Base-by-base conservation (phyloP, 1,284 basidiomycete genomes). In the Gomphus bonarii region DNA sequence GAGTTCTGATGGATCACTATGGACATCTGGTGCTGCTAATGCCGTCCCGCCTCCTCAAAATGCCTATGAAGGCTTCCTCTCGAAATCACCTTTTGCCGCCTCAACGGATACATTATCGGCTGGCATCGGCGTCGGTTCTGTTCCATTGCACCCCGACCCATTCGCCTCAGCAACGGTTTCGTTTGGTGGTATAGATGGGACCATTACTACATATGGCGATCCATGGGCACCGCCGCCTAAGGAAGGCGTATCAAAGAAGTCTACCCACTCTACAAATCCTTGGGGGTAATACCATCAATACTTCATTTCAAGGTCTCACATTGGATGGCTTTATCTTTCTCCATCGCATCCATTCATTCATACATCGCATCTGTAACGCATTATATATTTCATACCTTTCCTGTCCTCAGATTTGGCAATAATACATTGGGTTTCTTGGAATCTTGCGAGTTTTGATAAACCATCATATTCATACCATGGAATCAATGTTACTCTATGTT, bases 141-240 rank as follows among this genome's bases (percentile, higher is more conserved):
- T 38, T 7, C 22, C 18, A 20, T 18, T 33, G 6, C 52, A 44
- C 18, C 25, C 25, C 10, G 16, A 50, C 30, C 22, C 50, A 6
- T 36, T 33, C 55, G 14, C 55, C 22, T 14, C 50, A 10, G 3
- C 55, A 18, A 25, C 5, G 14, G 25, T 43, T 48, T 46, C 57
- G n/a, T 58, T 58, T 47, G 49, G 49, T 25, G 20, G 42, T 22
- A 40, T 36, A 46, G 49, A 46, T 35, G 50, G 43, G 12, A 36
- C 57, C 11, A 30, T 52, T 18, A 35, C 57, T 18, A 35, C 57
- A 25, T 36, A 35, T 18, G 30, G 38, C 1, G 57, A 58, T 31
- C 50, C 57, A 8, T 58, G 57, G 57, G 50, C 57, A 22, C 33
- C 57, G 10, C n/a, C 57, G 16, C 28, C 38, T 18, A 22, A 36